These are phyloP conservation scores for Stephania cephalantha DNA, from an alignment of 164 flowering plant genomes.

Conservation along the genomic window DNA sequence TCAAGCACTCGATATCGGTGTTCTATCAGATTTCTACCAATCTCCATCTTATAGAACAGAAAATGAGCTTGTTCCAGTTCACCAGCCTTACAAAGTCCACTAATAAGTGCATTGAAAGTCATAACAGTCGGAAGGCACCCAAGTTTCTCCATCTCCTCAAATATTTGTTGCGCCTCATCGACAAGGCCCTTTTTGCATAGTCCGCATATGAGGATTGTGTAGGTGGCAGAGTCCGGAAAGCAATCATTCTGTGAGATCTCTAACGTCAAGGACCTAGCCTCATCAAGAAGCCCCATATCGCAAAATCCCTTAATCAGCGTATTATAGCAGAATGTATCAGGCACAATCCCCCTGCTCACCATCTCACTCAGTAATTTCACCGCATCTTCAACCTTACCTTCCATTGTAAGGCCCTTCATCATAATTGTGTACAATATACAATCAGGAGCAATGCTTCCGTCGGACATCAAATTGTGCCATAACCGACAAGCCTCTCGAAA, in stretches of 20 bases:
- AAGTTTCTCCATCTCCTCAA: conserved; percentile 64
- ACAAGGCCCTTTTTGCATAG: conserved; percentile 69
- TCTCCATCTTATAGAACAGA: conserved; percentile 71
- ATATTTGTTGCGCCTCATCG: conserved; percentile 59
- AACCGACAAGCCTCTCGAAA: conserved; percentile 42
- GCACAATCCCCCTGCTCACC: conserved; percentile 49
- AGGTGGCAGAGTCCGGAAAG: conserved; percentile 53
- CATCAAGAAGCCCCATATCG: conserved; percentile 52
- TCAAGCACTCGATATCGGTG: no score
- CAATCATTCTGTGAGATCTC: conserved; percentile 49
- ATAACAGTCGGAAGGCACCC: conserved; percentile 67
- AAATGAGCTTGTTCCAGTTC: conserved; percentile 51
- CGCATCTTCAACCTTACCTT: conserved; percentile 48
- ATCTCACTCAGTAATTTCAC: conserved; percentile 44
- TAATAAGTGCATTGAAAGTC: conserved; percentile 74
- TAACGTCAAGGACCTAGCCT: conserved; percentile 55
- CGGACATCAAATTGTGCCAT: conserved; percentile 32
- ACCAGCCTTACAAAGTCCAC: conserved; percentile 70
- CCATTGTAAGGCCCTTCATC: conserved; percentile 53
- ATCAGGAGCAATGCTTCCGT: conserved; percentile 49
- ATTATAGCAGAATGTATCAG: conserved; percentile 73
- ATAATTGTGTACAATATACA: conserved; percentile 55
- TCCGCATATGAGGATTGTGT: conserved; percentile 73
- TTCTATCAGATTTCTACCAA: conserved; percentile 36
- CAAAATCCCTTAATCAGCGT: conserved; percentile 75